Percentiles rank a stretch among this genome's conserved stretches.
Conservation (phyloP, 164 flowering plant genomes). For the Sedum album region DNA sequence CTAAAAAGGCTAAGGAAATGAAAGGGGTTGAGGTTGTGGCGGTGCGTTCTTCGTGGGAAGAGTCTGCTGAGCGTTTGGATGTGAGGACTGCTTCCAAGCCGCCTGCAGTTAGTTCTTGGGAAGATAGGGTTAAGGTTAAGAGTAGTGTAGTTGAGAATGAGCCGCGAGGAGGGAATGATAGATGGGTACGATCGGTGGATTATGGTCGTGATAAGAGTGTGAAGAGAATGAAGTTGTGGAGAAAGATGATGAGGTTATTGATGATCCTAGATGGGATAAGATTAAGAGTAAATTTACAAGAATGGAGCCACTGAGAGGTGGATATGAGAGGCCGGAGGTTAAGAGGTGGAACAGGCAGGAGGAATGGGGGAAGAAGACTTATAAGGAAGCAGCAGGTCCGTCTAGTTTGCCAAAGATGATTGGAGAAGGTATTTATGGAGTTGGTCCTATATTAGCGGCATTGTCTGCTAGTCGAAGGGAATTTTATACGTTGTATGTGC, state of each 20-base stretch:
- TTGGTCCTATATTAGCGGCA: conserved; percentile 93
- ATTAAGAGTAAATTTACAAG: conserved; percentile 33
- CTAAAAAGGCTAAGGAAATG: conserved; percentile 23
- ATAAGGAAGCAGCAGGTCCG: conserved; percentile 58
- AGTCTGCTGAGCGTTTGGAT: conserved; percentile 33
- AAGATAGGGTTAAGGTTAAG: conserved; percentile 17
- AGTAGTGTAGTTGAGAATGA: conserved; percentile 2
- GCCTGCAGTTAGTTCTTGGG: conserved; percentile 12
- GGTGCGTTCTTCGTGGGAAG: conserved; percentile 46
- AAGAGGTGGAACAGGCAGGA: conserved; percentile 71
- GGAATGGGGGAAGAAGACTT: conserved; percentile 68
- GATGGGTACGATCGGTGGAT: conserved; percentile 15
- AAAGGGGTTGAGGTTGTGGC: conserved; percentile 18
- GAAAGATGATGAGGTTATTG: conserved; percentile 27
- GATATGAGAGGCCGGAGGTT: conserved; percentile 41
- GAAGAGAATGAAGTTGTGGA: conserved; percentile 6
- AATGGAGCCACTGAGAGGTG: conserved; percentile 19
- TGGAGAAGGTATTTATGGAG: conserved; percentile 89
- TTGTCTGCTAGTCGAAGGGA: conserved; percentile 73
- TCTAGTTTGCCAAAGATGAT: conserved; percentile 66
- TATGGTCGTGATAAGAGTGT: conserved; percentile 12
- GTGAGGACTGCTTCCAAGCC: conserved; percentile 10
- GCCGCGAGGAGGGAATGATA: conserved; percentile 3
- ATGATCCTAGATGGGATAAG: conserved; percentile 68
- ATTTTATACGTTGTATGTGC: conserved; percentile 68